phyloP scores from a whole-genome alignment of 306 rosid species.

The Dalbergia oliveri region DNA sequence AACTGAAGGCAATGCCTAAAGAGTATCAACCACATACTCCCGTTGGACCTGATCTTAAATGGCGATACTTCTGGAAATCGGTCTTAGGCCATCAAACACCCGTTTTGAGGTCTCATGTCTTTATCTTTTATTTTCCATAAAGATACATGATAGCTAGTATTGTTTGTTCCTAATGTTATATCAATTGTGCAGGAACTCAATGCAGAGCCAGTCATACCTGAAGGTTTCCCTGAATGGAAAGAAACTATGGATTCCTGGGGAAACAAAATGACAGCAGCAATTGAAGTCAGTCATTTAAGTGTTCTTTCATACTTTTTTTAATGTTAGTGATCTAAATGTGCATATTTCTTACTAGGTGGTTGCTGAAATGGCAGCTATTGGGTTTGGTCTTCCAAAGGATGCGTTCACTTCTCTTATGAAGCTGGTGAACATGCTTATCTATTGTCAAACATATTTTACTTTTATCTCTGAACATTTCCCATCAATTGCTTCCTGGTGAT shows the following conservation, averaged over 20 bases:
- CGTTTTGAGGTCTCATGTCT: slow-evolving; percentile 72
- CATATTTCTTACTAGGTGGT: slow-evolving; percentile 68
- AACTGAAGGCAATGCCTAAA: slow-evolving; percentile 73
- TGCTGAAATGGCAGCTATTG: slow-evolving; percentile 98
- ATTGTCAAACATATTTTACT: neutral
- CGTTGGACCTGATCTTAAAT: slow-evolving; percentile 86
- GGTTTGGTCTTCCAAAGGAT: slow-evolving; percentile 88
- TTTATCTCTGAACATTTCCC: neutral
- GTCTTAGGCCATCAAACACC: slow-evolving; percentile 83
- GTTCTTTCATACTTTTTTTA: slow-evolving; percentile 25
- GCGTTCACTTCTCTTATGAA: slow-evolving; percentile 94
- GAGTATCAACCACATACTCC: slow-evolving; percentile 71
- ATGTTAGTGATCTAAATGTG: slow-evolving; percentile 27
- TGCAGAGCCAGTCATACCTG: slow-evolving; percentile 91
- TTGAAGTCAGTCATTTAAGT: slow-evolving; percentile 59
- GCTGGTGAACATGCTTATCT: slow-evolving; percentile 61
- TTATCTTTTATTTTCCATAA: neutral
- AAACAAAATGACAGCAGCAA: slow-evolving; percentile 85
- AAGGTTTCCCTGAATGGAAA: slow-evolving; percentile 89
- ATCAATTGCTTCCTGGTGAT: slow-evolving; percentile 31
- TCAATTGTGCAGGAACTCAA: slow-evolving; percentile 77
- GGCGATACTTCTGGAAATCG: slow-evolving; percentile 97
- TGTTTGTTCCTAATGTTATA: slow-evolving; percentile 34
- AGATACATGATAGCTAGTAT: neutral
- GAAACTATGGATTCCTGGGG: slow-evolving; percentile 98